A percentile compares a stretch with the other conserved stretches of the same genome.
Conservation (phyloP, 306 rosid genomes). For the Clitoria ternatea region DNA sequence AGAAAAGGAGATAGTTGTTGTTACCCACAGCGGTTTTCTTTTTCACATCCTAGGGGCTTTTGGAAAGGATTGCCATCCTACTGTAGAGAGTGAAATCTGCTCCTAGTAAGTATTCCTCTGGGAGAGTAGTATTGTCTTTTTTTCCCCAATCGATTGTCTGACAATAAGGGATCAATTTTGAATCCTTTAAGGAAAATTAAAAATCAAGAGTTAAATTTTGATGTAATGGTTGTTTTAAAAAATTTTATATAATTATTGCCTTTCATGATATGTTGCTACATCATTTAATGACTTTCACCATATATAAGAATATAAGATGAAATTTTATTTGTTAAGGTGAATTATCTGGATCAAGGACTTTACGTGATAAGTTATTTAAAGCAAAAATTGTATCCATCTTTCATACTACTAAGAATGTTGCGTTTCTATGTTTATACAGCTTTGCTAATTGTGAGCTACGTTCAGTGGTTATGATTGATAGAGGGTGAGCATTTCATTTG, state of each 20-base stretch:
- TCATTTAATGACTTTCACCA: too few relatives aligned
- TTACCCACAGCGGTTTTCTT: conserved; percentile 74
- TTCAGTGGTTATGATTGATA: conserved; percentile 69
- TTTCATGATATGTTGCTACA: too few relatives aligned
- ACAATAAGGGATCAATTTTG: background rate
- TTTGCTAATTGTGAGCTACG: conserved; percentile 91
- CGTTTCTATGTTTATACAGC: conserved; percentile 41
- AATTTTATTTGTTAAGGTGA: background rate
- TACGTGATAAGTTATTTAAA: too few relatives aligned
- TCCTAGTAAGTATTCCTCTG: conserved; percentile 46
- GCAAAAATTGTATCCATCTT: background rate
- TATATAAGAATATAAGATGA: too few relatives aligned
- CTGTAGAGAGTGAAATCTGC: conserved; percentile 65
- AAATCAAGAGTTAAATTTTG: background rate
- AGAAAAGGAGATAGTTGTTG: conserved; percentile 88
- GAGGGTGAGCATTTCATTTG: conserved; percentile 49
- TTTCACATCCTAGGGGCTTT: conserved; percentile 61
- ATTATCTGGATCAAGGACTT: background rate
- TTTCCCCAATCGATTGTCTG: background rate
- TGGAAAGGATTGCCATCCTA: conserved; percentile 83
- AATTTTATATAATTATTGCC: background rate
- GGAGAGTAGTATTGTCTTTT: too few relatives aligned
- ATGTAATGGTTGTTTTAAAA: background rate
- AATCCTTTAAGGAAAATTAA: background rate
- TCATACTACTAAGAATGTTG: background rate